phyloP scores from a whole-genome alignment of 371 early-diverging fungal genomes.

The Haplosporangium sp. region DNA sequence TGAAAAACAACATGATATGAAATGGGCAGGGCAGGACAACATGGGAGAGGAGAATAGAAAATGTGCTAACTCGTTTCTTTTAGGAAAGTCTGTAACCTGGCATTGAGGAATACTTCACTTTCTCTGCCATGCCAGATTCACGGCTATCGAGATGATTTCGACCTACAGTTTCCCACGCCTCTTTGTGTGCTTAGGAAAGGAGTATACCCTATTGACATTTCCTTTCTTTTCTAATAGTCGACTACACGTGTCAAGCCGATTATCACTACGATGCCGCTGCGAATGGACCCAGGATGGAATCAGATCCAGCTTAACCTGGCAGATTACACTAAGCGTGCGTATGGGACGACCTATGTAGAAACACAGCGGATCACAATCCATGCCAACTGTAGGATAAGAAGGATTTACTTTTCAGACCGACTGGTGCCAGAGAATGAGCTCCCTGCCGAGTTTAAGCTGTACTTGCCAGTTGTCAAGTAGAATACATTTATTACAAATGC shows the following conservation, averaged over 20 bases:
- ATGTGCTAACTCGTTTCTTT: too few species aligned
- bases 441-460: constrained; percentile 93
- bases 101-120: too few species aligned
- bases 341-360: constrained; percentile 91
- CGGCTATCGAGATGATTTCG: background rate
- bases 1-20: background rate
- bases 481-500: too few species aligned
- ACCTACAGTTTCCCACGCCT: too few species aligned
- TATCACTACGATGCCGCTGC: constrained; percentile 94
- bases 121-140: too few species aligned
- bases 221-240: constrained; percentile 56
- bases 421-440: constrained; percentile 92
- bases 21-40: background rate
- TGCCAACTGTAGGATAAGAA: constrained; percentile 89
- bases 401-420: constrained; percentile 93
- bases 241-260: constrained; percentile 86
- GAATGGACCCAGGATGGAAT: constrained; percentile 96
- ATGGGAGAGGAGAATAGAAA: too few species aligned
- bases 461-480: constrained; percentile 72
- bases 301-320: constrained; percentile 90
- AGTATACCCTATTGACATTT: background rate
- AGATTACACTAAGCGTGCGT: constrained; percentile 87
- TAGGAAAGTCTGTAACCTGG: too few species aligned
- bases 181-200: background rate
- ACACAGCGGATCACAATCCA: constrained; percentile 90